Base-by-base conservation (phyloP, 2,329 filamentous ascomycete species). In the Pseudocercospora pini-densiflorae region DNA sequence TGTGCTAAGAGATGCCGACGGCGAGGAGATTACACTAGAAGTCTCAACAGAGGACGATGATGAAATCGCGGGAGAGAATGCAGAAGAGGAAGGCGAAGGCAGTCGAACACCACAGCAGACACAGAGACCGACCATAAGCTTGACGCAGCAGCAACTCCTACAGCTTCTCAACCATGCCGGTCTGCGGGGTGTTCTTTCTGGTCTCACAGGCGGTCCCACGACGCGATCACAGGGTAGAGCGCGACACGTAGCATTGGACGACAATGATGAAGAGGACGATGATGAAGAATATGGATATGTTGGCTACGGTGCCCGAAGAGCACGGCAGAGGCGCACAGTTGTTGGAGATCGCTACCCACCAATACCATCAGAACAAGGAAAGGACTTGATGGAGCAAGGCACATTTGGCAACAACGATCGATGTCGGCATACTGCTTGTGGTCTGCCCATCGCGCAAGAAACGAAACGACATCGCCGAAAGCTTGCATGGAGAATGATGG, bases 321-420 rank as follows among this genome's bases (percentile, higher is more conserved):
- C 83, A 72, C 79, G 84, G 47, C 77, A 83, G 36, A 80, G 85
- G 55, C 82, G 85, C 61, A 78, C 78, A 67, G 77, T 81, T 6
- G 68, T 74, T 5, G 77, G 75, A 21, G 78, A 88, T 68, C 81
- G 87, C 53, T 94, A 94, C 66, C 92, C 94, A n/a, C 91, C 91
- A 72, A 88, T 97, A 0, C 94, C 94, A 0, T 97, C 90, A 73
- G 88, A 91, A 10, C 85, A 88, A 68, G 94, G 95, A 7, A 84
- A 80, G 58, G 87, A 90, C 72, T 81, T 98, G 68, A 97, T 98
- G 93, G 84, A 88, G 45, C 90, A 89, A 31, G 94, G 94, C 0
- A 84, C 83, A 2, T 98, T 97, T 79, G 94, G 94, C 36, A 83
- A 84, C 19, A 90, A 89, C 64, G 85, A 90, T 59, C 77, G 82